Conservation (phyloP, 2,329 filamentous ascomycete species). For the Botrytis medusae region DNA sequence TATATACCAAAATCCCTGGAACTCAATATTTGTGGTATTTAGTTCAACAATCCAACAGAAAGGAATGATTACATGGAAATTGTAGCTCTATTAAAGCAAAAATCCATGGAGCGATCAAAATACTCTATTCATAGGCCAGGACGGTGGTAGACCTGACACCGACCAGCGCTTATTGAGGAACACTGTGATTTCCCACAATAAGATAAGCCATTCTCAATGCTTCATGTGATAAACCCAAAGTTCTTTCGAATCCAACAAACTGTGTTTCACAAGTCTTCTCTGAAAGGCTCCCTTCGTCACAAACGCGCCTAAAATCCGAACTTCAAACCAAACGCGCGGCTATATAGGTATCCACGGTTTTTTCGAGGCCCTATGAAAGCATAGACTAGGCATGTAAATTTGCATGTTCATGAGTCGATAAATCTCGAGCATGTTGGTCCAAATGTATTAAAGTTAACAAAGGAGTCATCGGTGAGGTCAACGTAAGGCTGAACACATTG, state of each 20-base stretch:
- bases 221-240: no score
- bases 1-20: not conserved
- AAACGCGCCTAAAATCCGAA: not conserved
- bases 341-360: not conserved
- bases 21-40: not conserved
- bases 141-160: not conserved
- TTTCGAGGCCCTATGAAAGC: not conserved
- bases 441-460: no score
- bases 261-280: not conserved
- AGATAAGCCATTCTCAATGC: fast-evolving
- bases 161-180: not conserved
- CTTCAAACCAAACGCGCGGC: not conserved
- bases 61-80: not conserved
- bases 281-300: no score
- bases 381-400: not conserved
- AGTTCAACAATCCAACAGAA: not conserved
- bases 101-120: no score
- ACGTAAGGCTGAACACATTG: not conserved
- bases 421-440: no score
- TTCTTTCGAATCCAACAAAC: not conserved
- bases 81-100: no score
- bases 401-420: no score
- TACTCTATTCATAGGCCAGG: not conserved
- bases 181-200: not conserved
- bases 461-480: not conserved